Base-by-base conservation (phyloP, 2,329 filamentous ascomycete species). In the Amesomyces nigricolor region DNA sequence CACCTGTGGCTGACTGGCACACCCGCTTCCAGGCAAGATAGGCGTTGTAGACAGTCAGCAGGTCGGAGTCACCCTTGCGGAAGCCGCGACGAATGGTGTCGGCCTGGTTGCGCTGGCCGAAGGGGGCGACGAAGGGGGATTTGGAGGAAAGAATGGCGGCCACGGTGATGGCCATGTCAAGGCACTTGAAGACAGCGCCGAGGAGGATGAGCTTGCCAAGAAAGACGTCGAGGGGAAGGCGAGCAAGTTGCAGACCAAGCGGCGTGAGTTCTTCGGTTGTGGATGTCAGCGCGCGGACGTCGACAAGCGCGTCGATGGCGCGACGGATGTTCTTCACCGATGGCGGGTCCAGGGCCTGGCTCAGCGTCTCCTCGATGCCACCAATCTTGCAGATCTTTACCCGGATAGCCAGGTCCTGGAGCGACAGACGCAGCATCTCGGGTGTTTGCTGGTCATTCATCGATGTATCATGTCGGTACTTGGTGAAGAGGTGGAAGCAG, bases 301-400 rank as follows among this genome's bases (percentile, higher is more conserved):
- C 94, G 43, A 97, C 83, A 5, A 99, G 80, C 3, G 92, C 90
- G 68, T 97, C 92, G 53, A 99, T 87, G 1, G 94, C 92, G 37
- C 92, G 84, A 22, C 90, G 86, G 47, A 99, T 95, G 63, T 97
- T 99, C 73, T 92, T 95, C 0, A 88, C 79, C 0, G 88, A 91
- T 0, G 94, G 94, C 0, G 92, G 87, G 67, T 99, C 94, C 14
- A 99, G 77, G 3, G 94, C 94, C 69, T 91, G 85, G 19, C 87
- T 82, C 9, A 99, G 78, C 0, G 91, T 96, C 63, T 92, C 83
- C 68, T 97, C 92, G 52, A 97, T 95, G 40, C 89, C 87, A 10
- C 94, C 94, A 43, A 99, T 81, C 66, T 95, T 95, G 76, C 92
- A 99, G 45, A 96, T 96, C 73, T 99, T 99, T 62, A 97, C 91